Conservation (phyloP, 2,329 filamentous ascomycete species). For the Talaromyces verruculosus region DNA sequence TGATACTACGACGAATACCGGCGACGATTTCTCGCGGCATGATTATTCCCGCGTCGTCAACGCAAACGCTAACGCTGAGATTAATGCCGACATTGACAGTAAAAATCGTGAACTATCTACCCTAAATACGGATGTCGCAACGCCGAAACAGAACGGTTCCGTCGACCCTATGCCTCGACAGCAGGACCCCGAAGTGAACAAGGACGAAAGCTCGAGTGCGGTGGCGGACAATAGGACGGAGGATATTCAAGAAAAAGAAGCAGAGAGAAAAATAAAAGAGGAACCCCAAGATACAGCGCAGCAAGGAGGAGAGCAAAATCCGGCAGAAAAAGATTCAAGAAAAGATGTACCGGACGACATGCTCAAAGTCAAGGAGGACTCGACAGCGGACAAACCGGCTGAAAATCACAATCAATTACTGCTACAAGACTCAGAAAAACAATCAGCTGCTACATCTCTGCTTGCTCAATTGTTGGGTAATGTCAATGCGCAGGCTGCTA, state of each 20-base stretch:
- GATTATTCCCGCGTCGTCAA: not conserved
- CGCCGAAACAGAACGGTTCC: slow-evolving; percentile 7
- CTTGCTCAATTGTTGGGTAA: slow-evolving; percentile 43
- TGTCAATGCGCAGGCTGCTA: slow-evolving; percentile 31
- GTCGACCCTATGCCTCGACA: slow-evolving; percentile 1
- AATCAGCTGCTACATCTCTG: slow-evolving; percentile 43
- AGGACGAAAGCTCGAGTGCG: not conserved
- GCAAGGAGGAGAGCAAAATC: slow-evolving; percentile 3
- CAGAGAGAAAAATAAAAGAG: not conserved
- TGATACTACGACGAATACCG: not conserved
- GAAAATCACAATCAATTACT: slow-evolving; percentile 30
- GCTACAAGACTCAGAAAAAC: slow-evolving; percentile 35
- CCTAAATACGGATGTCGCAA: slow-evolving; percentile 1
- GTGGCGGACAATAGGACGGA: not conserved
- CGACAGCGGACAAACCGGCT: slow-evolving; percentile 30
- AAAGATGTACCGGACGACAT: slow-evolving; percentile 4
- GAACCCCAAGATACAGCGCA: not conserved
- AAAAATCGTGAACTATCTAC: not conserved
- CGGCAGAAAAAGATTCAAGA: slow-evolving; percentile 1
- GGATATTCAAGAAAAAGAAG: not conserved
- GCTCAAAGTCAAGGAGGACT: slow-evolving; percentile 4
- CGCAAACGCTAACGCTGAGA: not conserved
- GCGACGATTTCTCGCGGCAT: not conserved
- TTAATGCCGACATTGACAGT: not conserved
- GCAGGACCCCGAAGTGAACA: slow-evolving; percentile 9